These are phyloP conservation scores for Citrus unshiu DNA, from an alignment of 345 rosid genomes.

Conservation along the genomic window DNA sequence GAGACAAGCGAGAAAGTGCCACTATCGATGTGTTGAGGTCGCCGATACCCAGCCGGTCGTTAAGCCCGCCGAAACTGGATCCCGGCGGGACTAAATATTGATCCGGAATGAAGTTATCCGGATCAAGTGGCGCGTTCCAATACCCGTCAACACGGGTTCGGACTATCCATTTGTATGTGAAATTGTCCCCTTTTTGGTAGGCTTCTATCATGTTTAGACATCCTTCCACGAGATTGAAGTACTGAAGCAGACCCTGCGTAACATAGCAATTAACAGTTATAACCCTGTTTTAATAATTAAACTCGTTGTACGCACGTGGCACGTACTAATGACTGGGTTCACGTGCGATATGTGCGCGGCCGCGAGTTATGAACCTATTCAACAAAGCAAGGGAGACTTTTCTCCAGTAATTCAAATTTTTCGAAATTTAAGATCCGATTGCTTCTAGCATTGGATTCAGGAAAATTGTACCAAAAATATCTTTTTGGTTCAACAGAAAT, in stretches of 20 bases:
- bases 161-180: slow-evolving; percentile 86
- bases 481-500: background rate
- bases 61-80: slow-evolving; percentile 84
- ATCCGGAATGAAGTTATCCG: slow-evolving; percentile 55
- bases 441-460: background rate
- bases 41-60: slow-evolving; percentile 90
- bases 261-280: background rate
- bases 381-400: too few relatives aligned
- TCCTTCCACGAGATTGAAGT: slow-evolving; percentile 81
- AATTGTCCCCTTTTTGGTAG: slow-evolving; percentile 44
- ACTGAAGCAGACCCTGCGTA: slow-evolving; percentile 75
- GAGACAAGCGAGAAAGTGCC: slow-evolving; percentile 82
- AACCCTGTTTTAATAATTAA: background rate
- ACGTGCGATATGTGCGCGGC: background rate
- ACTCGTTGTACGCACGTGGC: background rate
- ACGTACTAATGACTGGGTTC: background rate
- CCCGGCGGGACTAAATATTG: slow-evolving; percentile 76
- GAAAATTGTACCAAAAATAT: background rate
- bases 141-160: slow-evolving; percentile 92
- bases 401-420: too few relatives aligned
- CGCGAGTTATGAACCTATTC: too few relatives aligned
- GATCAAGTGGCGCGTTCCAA: slow-evolving; percentile 68
- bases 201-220: slow-evolving; percentile 63
- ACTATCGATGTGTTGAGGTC: slow-evolving; percentile 50
- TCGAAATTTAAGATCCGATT: too few relatives aligned